Evolutionary conservation across 163 green algal species (phyloP), one percentile per base, ranked within the genome.

Genomic region (Coccomyxa subellipsoidea): DNA sequence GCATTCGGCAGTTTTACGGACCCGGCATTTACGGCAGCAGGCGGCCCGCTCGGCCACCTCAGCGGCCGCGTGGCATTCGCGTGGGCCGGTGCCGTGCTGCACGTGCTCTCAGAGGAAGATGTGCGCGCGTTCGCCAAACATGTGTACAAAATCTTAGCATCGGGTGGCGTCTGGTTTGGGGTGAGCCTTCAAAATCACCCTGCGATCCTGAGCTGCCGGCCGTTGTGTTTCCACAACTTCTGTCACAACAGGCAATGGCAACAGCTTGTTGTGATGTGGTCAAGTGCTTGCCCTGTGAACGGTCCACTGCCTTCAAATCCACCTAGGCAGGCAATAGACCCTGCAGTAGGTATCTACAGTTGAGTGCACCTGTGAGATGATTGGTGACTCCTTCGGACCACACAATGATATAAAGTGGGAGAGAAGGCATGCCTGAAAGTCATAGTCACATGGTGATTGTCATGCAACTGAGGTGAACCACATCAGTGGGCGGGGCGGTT

Each of bases 61-160:
- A 37, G 37, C 18, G 70, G 80, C 69, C 34, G 29, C 31, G 69
- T 40, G 1, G 23, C 54, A 12, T 79, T 75, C 69, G 15, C 78
- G 12, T 83, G 80, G 80, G 69, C 80, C 18, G 70, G 69, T 34
- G 70, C 80, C n/a, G 80, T 83, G 31, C 80, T 83, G 38, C 80
- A 83, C 25, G 69, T 79, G 38, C 80, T 83, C 9, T 78, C 79
- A 18, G 66, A 18, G 27, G 66, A 32, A 23, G 66, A 73, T 73
- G 66, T 73, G 29, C 18, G 21, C 2, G 71, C 34, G 21, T 77
- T 77, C 27, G 32, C 32, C 34, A 39, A 12, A 0, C n/a, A 40
- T 25, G 71, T 40, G 31, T 31, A 77, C 5, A 31, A n/a, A 9
- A 18, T 77, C n/a, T 31, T 77, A 31, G 71, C 71, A 36, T 23